Evolutionary conservation across 345 rosid genomes (phyloP).

Genomic region (Atalantia buxifolia): DNA sequence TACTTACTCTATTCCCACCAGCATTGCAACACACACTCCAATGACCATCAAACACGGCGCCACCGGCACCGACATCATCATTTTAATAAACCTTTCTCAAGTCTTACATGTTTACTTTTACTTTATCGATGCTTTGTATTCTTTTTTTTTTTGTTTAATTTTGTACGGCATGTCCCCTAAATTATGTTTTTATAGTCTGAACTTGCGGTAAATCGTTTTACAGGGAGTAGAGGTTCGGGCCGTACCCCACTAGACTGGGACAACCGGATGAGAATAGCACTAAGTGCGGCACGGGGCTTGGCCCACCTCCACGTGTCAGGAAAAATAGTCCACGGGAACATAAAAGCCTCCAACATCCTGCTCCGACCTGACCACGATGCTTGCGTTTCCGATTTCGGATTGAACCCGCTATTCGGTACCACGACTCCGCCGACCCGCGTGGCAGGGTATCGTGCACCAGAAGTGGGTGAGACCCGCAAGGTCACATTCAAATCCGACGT

Average conservation of each 20-base stretch:
- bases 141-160: background rate
- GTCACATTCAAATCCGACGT: constrained; percentile 84
- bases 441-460: constrained; percentile 95
- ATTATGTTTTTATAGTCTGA: background rate
- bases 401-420: constrained; percentile 66
- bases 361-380: constrained; percentile 73
- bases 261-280: constrained; percentile 71
- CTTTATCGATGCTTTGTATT: background rate
- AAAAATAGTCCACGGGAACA: constrained; percentile 81
- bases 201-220: background rate
- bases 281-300: constrained; percentile 70
- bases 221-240: constrained; percentile 94
- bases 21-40: constrained; percentile 4
- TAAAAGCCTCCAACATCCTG: constrained; percentile 85
- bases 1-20: constrained; percentile 15
- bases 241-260: constrained; percentile 95
- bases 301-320: constrained; percentile 68
- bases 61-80: constrained; percentile 38
- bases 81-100: background rate
- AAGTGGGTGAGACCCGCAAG: constrained; percentile 72
- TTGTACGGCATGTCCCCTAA: background rate
- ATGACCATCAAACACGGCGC: constrained; percentile 12
- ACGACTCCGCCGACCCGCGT: constrained; percentile 62
- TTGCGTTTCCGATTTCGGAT: constrained; percentile 73
- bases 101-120: background rate